Conservation (phyloP, 768 basidiomycete species). For the Hemileccinum rubropunctum region DNA sequence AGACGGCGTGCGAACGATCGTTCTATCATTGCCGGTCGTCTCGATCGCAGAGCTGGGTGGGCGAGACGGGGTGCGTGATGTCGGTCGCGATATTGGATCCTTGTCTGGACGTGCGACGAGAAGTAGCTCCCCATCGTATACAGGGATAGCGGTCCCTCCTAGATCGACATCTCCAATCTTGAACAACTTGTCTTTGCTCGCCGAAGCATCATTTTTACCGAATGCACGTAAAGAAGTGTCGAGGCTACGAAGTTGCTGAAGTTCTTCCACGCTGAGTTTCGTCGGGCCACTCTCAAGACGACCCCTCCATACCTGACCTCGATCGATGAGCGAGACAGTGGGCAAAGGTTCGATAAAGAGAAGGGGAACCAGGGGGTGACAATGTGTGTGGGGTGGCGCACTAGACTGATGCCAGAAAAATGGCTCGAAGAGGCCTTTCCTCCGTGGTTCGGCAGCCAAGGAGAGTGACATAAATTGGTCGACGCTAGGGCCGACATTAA, state of each 20-base stretch:
- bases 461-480: slow-evolving; percentile 81
- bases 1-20: slow-evolving; percentile 60
- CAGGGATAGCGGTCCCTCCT: slow-evolving; percentile 68
- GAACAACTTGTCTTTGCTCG: slow-evolving; percentile 26
- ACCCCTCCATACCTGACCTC: slow-evolving; percentile 59
- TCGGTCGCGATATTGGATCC: slow-evolving; percentile 52
- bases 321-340: slow-evolving; percentile 63
- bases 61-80: slow-evolving; percentile 64
- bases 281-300: slow-evolving; percentile 63
- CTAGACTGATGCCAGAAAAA: slow-evolving; percentile 63
- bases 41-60: slow-evolving; percentile 64
- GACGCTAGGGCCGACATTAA: slow-evolving; percentile 39
- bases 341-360: slow-evolving; percentile 77
- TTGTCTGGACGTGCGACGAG: slow-evolving; percentile 59
- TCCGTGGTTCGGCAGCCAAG: slow-evolving; percentile 67
- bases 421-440: slow-evolving; percentile 74
- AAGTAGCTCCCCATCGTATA: slow-evolving; percentile 72
- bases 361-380: slow-evolving; percentile 57
- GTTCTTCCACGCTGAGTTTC: slow-evolving; percentile 49
- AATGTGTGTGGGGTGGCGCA: slow-evolving; percentile 35
- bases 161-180: slow-evolving; percentile 45
- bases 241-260: slow-evolving; percentile 53
- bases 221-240: slow-evolving; percentile 43
- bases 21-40: slow-evolving; percentile 35
- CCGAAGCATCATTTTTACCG: slow-evolving; percentile 12